Evolutionary conservation across 306 rosid species (phyloP), one percentile per base, ranked within the genome.

Genomic region (Cercis canadensis): DNA sequence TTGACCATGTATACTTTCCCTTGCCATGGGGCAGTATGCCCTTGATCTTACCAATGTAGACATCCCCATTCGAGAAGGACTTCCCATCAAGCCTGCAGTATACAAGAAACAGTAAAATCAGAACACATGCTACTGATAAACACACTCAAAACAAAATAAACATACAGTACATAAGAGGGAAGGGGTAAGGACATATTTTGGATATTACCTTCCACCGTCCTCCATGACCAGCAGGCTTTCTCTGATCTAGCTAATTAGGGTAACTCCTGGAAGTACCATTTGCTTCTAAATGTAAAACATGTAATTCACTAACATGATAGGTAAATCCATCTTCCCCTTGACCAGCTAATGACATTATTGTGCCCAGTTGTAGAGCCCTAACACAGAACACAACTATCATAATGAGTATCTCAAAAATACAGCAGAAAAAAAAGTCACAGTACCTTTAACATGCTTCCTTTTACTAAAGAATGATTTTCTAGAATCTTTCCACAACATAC

Each of bases 1-100:
- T 85, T 40, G 80, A 82, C 99, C 99, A 95, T 46, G 75, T 81
- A 71, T 95, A 95, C 69, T 83, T 91, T 52, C 96, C 99, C 24
- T 84, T 87, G 36, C 96, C 97, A 69, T 89, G 87, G 71, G 96
- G 96, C 47, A 87, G 78, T 53, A 62, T 18, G 67, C 83, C 87
- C 75, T 77, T 81, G 67, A 80, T 82, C 40, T 78, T 70, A 60
- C 99, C 97, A 43, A 67, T 49, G 67, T 86, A 89, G 65, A 55
- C 67, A 68, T 94, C 97, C 45, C 97, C 90, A 77, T 85, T 91
- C 16, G 96, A 49, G 80, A 89, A 79, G 73, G 45, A 62, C 75
- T 83, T 91, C 78, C 83, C 92, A 32, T 72, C 75, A 52, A 67
- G 44, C 73, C 90, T 83, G 78, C 74, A 81, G 63, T 18, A 76